These are phyloP conservation scores for Dryas drummondii DNA, from an alignment of 306 rosid species.

Conservation along the genomic window DNA sequence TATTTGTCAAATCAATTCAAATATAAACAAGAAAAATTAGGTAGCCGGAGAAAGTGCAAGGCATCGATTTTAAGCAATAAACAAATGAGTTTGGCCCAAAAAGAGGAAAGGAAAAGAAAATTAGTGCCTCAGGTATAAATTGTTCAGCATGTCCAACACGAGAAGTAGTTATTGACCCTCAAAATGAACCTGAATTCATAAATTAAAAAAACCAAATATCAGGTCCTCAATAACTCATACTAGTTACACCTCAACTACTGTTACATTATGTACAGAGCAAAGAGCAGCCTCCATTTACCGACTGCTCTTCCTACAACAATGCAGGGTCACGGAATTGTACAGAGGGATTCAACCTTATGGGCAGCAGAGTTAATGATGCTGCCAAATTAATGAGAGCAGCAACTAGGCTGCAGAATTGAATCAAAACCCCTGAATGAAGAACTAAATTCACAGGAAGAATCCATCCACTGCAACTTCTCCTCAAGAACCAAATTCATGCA, in stretches of 20 bases:
- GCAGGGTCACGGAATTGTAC: constrained; percentile 52
- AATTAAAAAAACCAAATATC: constrained; percentile 47
- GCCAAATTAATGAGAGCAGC: constrained; percentile 31
- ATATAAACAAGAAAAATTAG: not conserved
- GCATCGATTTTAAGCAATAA: not conserved
- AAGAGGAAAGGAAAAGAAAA: not conserved
- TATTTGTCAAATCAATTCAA: not conserved
- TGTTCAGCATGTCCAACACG: constrained; percentile 29
- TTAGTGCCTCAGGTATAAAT: constrained; percentile 26
- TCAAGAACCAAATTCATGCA: constrained; percentile 32
- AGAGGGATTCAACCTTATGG: constrained; percentile 40
- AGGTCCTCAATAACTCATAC: constrained; percentile 54
- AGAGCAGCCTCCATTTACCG: constrained; percentile 44
- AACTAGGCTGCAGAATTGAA: constrained; percentile 33
- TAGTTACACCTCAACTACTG: constrained; percentile 67
- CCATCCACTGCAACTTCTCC: constrained; percentile 27
- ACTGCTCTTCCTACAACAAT: constrained; percentile 34
- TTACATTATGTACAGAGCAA: constrained; percentile 73
- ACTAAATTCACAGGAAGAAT: constrained; percentile 25
- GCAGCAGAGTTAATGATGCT: constrained; percentile 33
- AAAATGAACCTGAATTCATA: constrained; percentile 49
- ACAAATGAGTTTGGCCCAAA: not conserved
- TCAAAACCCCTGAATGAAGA: constrained; percentile 38
- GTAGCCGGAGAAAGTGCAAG: not conserved
- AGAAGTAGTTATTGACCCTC: constrained; percentile 42